Evolutionary conservation across 2,329 filamentous ascomycete species (phyloP).

Genomic region (Pyricularia sp.): DNA sequence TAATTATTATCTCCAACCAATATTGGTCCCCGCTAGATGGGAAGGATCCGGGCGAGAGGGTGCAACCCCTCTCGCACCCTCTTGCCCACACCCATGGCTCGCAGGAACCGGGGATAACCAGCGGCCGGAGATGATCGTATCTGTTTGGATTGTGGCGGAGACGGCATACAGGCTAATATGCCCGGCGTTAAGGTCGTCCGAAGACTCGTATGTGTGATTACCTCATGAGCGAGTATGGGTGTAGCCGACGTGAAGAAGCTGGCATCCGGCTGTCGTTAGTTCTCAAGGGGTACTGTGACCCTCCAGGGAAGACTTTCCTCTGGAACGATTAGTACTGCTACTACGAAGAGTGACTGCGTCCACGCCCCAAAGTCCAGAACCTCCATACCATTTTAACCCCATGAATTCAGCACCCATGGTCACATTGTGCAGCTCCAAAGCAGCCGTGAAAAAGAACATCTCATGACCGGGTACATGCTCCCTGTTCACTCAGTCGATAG

Average conservation of each 20-base stretch:
- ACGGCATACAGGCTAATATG: too few relatives aligned
- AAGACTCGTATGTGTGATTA: not conserved
- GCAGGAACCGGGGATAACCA: too few relatives aligned
- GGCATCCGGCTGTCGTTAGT: not conserved
- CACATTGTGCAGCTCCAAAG: not conserved
- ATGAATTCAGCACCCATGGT: not conserved
- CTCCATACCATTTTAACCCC: not conserved
- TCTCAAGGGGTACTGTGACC: not conserved
- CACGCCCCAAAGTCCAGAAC: not conserved
- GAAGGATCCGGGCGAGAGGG: too few relatives aligned
- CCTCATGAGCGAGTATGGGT: not conserved
- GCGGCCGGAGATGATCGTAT: too few relatives aligned
- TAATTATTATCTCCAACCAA: too few relatives aligned
- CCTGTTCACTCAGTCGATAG: not conserved
- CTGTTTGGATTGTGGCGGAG: too few relatives aligned
- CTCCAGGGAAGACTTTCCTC: not conserved
- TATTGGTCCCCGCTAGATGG: too few relatives aligned
- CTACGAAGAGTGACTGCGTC: not conserved
- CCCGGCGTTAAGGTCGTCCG: not conserved
- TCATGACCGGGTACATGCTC: not conserved
- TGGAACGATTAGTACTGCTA: not conserved
- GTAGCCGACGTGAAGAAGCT: not conserved
- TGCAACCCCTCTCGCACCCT: too few relatives aligned
- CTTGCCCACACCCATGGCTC: too few relatives aligned
- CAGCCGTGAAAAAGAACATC: not conserved